Evolutionary conservation across 495 filamentous ascomycete genomes (phyloP), one percentile per base, ranked within the genome.

Genomic region (Neurospora intermedia): DNA sequence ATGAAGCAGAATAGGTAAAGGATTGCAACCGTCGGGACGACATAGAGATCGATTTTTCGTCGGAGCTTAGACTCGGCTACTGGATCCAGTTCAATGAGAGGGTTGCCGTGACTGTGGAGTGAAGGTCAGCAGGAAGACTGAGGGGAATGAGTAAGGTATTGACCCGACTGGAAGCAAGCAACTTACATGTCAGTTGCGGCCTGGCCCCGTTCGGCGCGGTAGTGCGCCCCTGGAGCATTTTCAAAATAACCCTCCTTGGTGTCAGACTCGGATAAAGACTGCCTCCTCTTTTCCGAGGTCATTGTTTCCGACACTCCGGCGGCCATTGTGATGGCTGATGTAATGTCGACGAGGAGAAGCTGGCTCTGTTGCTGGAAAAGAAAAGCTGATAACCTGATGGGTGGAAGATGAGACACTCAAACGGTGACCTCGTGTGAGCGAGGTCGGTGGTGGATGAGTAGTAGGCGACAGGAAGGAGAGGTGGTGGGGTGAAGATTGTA

Each of bases 1-100:
- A 89, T 87, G 78, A 90, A 90, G 80, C 87, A 89, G 73, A 90
- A 85, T 13, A 90, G 80, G 70, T 90, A 90, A 13, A 90, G 81
- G 20, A 88, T 54, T 7, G 87, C 81, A 6, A 89, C 86, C 4
- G 87, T 84, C 5, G 88, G 88, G 2, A 89, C 78, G 20, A 90
- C 78, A 72, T 80, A 82, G 31, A 77, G 74, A 76, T 90, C 88
- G 48, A 90, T 81, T 78, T 87, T 88, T 31, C 73, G 76, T 18
- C 86, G 82, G 7, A 90, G 82, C 54, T 81, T 86, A n/a, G 82
- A 80, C 75, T 93, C 91, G 35, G 88, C 88, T 7, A 77, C 82
- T 35, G 81, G 81, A 75, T 93, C 90, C 75, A 91, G 86, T 27
- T 89, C 80, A 10, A 90, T 76, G 11, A 89, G 82, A 13, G 90